Conservation (phyloP, 2,329 filamentous ascomycete genomes). For the Boeremia lycopersici region DNA sequence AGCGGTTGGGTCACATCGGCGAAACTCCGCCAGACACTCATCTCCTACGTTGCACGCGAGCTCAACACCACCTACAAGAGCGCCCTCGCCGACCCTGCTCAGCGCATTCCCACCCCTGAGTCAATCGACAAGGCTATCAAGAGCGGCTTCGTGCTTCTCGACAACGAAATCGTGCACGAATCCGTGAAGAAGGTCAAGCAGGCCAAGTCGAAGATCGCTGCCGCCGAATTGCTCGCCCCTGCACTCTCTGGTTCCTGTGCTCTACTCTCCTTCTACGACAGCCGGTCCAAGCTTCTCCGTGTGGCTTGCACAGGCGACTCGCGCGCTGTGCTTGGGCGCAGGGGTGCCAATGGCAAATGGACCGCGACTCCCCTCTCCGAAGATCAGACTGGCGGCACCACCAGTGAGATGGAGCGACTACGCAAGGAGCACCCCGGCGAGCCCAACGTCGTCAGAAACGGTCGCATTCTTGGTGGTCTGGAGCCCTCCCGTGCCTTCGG, state of each 20-base stretch:
- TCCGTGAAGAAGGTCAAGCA: slow-evolving; percentile 91
- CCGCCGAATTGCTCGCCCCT: slow-evolving; percentile 88
- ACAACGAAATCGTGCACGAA: slow-evolving; percentile 92
- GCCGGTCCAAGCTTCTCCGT: slow-evolving; percentile 80
- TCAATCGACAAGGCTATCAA: slow-evolving; percentile 92
- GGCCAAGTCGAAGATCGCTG: slow-evolving; percentile 84
- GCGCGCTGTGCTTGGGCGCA: slow-evolving; percentile 87
- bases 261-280: slow-evolving; percentile 95
- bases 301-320: slow-evolving; percentile 96
- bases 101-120: slow-evolving; percentile 72
- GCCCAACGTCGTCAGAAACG: slow-evolving; percentile 83
- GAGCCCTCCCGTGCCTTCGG: slow-evolving; percentile 95
- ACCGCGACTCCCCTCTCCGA: slow-evolving; percentile 85
- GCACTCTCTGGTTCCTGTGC: slow-evolving; percentile 97
- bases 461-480: slow-evolving; percentile 86
- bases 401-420: slow-evolving; percentile 81
- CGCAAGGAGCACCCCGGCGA: slow-evolving; percentile 88
- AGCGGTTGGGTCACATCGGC: slow-evolving; percentile 98
- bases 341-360: slow-evolving; percentile 83
- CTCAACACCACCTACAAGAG: slow-evolving; percentile 90
- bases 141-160: slow-evolving; percentile 82
- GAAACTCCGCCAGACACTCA: slow-evolving; percentile 89
- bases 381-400: slow-evolving; percentile 91
- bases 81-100: slow-evolving; percentile 62
- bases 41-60: slow-evolving; percentile 90